Percentiles rank a stretch among this genome's conserved stretches.
These are phyloP conservation scores for Penicillium sp. DNA, from an alignment of 2,329 filamentous ascomycete species.

Conservation along the genomic window DNA sequence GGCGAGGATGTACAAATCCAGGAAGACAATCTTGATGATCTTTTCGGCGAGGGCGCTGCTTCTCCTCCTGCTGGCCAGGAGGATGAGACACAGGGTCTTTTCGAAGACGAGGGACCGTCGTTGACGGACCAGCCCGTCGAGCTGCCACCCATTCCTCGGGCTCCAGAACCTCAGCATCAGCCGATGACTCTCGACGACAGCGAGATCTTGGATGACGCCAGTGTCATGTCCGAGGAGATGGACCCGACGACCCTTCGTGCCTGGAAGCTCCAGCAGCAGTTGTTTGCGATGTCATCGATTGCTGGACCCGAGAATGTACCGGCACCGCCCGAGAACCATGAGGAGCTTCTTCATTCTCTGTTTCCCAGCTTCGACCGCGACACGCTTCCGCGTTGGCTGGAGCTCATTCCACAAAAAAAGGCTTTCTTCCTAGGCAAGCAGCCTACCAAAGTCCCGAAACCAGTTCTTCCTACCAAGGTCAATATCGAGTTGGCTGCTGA, in stretches of 20 bases:
- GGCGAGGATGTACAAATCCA: constrained; percentile 25
- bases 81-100: constrained; percentile 32
- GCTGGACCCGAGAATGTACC: constrained; percentile 57
- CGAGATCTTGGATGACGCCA: constrained; percentile 25
- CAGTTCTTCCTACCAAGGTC: constrained; percentile 80
- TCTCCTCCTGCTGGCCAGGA: constrained; percentile 34
- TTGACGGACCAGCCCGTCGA: constrained; percentile 17
- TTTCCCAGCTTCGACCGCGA: constrained; percentile 78
- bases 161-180: constrained; percentile 17
- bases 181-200: constrained; percentile 28
- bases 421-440: constrained; percentile 74
- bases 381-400: constrained; percentile 70
- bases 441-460: constrained; percentile 72
- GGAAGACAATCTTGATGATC: constrained; percentile 45
- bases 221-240: constrained; percentile 37
- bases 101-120: constrained; percentile 27
- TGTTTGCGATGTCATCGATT: constrained; percentile 45
- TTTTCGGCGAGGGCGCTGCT: constrained; percentile 45
- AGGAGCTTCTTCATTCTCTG: constrained; percentile 70
- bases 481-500: constrained; percentile 81
- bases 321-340: constrained; percentile 65
- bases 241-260: constrained; percentile 40
- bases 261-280: constrained; percentile 45
- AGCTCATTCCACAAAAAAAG: constrained; percentile 75
- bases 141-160: constrained; percentile 17